phyloP scores from a whole-genome alignment of 208 protist species.

The Crithidia thermophila region DNA sequence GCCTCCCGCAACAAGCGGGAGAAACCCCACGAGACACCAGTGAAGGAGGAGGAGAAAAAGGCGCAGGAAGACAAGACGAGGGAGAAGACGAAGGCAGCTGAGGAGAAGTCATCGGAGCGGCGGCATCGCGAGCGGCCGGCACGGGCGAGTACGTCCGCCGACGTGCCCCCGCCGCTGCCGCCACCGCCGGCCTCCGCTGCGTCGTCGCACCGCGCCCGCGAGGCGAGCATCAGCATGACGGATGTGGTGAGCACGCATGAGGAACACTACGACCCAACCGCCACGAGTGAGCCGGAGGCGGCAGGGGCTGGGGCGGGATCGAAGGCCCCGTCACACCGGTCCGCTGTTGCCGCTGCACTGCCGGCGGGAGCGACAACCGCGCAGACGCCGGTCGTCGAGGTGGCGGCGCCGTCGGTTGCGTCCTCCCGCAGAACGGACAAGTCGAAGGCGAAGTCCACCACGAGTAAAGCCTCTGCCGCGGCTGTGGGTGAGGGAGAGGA shows the following conservation, averaged over 20 bases:
- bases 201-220: background rate
- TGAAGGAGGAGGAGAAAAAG: background rate
- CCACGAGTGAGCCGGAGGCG: background rate
- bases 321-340: background rate
- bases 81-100: background rate
- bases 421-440: background rate
- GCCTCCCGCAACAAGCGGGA: background rate
- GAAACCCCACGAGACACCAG: background rate
- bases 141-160: slow-evolving; percentile 11
- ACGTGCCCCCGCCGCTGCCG: slow-evolving; percentile 15
- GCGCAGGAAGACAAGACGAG: background rate
- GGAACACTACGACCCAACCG: slow-evolving; percentile 4
- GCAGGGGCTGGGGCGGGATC: background rate
- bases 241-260: slow-evolving; percentile 7
- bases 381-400: no score
- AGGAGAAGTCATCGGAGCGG: background rate
- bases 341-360: background rate
- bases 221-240: slow-evolving; percentile 11
- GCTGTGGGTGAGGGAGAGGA: background rate
- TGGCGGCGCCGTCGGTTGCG: background rate
- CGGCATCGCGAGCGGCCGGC: background rate
- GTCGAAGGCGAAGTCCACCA: background rate
- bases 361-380: no score
- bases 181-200: slow-evolving; percentile 4
- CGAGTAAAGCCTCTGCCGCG: background rate